These are phyloP conservation scores for Pseudogymnoascus verrucosus DNA, from an alignment of 2,329 filamentous ascomycete species.

Conservation along the genomic window DNA sequence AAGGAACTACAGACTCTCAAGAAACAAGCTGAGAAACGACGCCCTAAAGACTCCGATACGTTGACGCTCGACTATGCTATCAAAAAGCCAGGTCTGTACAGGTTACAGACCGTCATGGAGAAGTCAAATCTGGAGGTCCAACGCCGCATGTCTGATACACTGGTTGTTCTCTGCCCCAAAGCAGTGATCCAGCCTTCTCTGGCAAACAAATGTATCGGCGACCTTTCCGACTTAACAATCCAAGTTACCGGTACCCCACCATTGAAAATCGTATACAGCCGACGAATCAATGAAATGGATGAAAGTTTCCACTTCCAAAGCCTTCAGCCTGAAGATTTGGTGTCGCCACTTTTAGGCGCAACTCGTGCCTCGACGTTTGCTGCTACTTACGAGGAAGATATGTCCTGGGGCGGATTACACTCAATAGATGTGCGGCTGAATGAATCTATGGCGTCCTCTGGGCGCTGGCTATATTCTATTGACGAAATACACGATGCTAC, in stretches of 20 bases:
- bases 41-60: constrained; percentile 51
- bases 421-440: constrained; percentile 76
- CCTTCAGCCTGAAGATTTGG: constrained; percentile 79
- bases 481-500: constrained; percentile 88
- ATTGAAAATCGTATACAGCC: constrained; percentile 85
- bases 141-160: constrained; percentile 63
- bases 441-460: constrained; percentile 73
- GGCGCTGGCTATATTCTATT: constrained; percentile 81
- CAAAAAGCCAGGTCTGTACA: constrained; percentile 83
- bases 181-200: constrained; percentile 62
- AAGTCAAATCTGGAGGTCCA: constrained; percentile 92
- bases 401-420: constrained; percentile 72
- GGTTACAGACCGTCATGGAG: constrained; percentile 77
- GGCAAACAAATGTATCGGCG: constrained; percentile 69
- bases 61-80: constrained; percentile 65
- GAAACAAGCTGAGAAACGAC: constrained; percentile 58
- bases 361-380: constrained; percentile 50
- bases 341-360: constrained; percentile 64
- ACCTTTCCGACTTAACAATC: constrained; percentile 77
- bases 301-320: constrained; percentile 86
- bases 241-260: constrained; percentile 85
- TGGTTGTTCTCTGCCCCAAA: constrained; percentile 78
- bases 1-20: constrained; percentile 69
- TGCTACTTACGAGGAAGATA: constrained; percentile 52
- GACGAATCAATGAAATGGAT: constrained; percentile 74